phyloP scores from a whole-genome alignment of 108 stramenopile genomes.

The Skeletonema menzelii region DNA sequence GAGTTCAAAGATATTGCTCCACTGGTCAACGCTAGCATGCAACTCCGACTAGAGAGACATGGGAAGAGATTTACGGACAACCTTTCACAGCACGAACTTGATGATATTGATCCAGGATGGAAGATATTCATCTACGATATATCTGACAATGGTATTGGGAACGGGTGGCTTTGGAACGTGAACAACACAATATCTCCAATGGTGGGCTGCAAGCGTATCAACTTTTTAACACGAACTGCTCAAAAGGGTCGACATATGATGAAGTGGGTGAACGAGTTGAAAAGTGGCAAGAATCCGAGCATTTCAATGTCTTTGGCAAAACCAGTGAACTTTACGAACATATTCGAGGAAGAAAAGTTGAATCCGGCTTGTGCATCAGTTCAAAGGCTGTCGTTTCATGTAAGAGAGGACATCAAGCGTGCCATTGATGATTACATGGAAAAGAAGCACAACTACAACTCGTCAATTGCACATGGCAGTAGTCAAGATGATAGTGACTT shows the following conservation, averaged over 20 bases:
- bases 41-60: background rate
- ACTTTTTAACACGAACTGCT: background rate
- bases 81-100: background rate
- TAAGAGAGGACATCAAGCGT: background rate
- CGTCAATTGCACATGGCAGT: background rate
- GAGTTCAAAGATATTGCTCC: background rate
- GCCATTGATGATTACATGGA: background rate
- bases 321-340: background rate
- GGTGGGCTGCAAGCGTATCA: slow-evolving; percentile 7
- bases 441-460: background rate
- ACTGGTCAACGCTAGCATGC: background rate
- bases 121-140: slow-evolving; percentile 1
- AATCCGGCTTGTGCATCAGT: background rate
- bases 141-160: slow-evolving; percentile 2
- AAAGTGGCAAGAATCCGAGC: background rate
- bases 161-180: background rate
- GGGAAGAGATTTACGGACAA: background rate
- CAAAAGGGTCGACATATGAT: background rate
- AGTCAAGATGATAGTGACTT: background rate
- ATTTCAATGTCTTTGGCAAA: background rate
- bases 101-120: slow-evolving; percentile 3
- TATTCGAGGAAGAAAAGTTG: background rate
- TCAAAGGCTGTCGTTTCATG: background rate
- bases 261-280: background rate
- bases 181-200: background rate